phyloP scores from a whole-genome alignment of 805 yeast species.

The Teunomyces kruisii region DNA sequence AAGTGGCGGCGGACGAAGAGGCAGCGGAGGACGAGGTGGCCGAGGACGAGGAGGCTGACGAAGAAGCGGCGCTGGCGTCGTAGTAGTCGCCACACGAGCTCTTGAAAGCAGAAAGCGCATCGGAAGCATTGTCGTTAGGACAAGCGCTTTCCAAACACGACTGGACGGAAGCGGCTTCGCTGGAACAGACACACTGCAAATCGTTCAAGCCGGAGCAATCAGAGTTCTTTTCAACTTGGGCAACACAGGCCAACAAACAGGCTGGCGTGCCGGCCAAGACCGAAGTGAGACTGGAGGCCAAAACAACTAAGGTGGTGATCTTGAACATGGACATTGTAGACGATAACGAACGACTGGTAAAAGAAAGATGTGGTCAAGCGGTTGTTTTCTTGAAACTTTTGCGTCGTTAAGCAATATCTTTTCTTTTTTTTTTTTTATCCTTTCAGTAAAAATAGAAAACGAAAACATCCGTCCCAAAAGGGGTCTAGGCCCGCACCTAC shows the following conservation, averaged over 20 bases:
- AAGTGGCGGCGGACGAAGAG: background rate
- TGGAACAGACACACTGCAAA: constrained; percentile 66
- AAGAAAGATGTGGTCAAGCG: constrained; percentile 2
- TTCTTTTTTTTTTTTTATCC: constrained; percentile 2
- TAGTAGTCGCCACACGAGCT: constrained; percentile 47
- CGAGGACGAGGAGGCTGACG: constrained; percentile 24
- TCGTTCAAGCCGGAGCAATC: constrained; percentile 61
- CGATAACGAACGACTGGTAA: constrained; percentile 8
- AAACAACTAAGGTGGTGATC: constrained; percentile 26
- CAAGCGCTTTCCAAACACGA: constrained; percentile 67
- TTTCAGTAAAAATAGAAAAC: background rate
- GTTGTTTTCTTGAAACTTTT: background rate
- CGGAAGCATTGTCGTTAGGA: constrained; percentile 58
- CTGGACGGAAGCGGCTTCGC: constrained; percentile 52
- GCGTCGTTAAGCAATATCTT: background rate
- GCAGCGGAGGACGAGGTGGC: constrained; percentile 6
- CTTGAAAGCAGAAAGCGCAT: constrained; percentile 62
- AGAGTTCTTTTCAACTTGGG: constrained; percentile 60
- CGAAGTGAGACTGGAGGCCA: constrained; percentile 43
- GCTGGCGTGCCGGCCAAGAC: constrained; percentile 78
- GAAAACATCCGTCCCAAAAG: constrained; percentile 1
- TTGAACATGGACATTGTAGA: constrained; percentile 14
- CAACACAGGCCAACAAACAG: constrained; percentile 85
- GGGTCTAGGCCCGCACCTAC: background rate
- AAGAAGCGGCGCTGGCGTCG: constrained; percentile 17